Conservation (phyloP, 345 rosid genomes). For the Corchorus capsularis region DNA sequence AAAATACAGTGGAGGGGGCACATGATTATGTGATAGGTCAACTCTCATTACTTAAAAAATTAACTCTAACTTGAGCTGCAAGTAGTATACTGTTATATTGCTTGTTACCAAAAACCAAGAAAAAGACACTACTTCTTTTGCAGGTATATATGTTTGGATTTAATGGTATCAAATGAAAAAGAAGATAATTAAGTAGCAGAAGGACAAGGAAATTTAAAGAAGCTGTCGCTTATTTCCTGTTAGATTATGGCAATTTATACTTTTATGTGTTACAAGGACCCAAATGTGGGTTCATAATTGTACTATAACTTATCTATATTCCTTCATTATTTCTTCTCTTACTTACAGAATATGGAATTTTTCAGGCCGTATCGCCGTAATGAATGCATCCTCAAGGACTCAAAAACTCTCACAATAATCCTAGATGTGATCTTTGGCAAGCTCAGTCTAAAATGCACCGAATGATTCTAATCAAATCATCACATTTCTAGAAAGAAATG, state of each 20-base stretch:
- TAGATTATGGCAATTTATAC: neutral
- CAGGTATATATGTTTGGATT: conserved; percentile 9
- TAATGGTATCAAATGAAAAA: neutral
- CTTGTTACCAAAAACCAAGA: conserved; percentile 1
- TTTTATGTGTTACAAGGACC: neutral
- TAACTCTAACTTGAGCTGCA: neutral
- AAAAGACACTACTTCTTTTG: neutral
- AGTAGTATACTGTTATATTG: conserved; percentile 3
- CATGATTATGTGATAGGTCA: conserved; percentile 45
- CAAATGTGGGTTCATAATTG: neutral
- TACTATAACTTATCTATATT: neutral
- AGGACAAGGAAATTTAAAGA: conserved; percentile 5
- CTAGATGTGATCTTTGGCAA: neutral
- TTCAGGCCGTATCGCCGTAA: neutral
- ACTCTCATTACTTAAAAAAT: conserved; percentile 18
- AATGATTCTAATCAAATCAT: neutral
- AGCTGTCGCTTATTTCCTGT: conserved; percentile 11
- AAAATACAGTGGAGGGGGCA: conserved; percentile 32
- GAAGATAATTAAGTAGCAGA: neutral
- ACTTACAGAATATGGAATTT: neutral
- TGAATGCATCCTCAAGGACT: neutral
- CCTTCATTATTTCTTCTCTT: too few species aligned
- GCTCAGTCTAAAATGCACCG: neutral
- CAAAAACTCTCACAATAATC: neutral
- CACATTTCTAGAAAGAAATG: neutral